Conservation (phyloP, 176 grass and related monocot genomes). For the Oryza glaberrima region DNA sequence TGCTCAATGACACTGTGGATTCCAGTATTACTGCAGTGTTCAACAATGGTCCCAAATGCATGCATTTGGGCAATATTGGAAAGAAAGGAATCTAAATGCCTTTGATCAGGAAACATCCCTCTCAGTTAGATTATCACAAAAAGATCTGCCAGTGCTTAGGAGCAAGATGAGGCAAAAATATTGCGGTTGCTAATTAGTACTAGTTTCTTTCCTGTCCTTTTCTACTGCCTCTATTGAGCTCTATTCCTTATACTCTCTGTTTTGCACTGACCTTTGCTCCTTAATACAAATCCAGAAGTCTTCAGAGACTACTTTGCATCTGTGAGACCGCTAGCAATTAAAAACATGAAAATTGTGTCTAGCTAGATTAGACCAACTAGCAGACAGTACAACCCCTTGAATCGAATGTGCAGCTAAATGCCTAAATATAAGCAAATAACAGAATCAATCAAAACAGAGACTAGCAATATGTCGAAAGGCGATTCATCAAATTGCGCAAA, state of each 20-base stretch:
- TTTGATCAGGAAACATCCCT: background rate
- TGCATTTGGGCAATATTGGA: background rate
- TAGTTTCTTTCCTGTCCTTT: background rate
- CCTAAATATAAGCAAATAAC: slow-evolving; percentile 1
- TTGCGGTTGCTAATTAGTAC: background rate
- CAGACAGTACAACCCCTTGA: background rate
- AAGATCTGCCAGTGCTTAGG: background rate
- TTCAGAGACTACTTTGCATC: background rate
- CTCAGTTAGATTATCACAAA: background rate
- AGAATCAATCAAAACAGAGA: background rate
- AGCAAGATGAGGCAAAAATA: background rate
- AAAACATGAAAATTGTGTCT: slow-evolving; percentile 14
- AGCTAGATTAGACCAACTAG: background rate
- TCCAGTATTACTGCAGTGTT: background rate
- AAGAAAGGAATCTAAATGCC: background rate
- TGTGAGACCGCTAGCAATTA: background rate
- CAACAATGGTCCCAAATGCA: background rate
- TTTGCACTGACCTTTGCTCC: too few relatives aligned
- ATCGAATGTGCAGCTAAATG: slow-evolving; percentile 19
- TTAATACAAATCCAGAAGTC: background rate
- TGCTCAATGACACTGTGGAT: background rate
- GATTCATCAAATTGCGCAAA: background rate
- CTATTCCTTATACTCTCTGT: background rate
- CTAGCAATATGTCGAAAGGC: background rate
- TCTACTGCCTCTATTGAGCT: too few relatives aligned